Conservation (phyloP, 495 filamentous ascomycete species). For the Filosporella fistucella region DNA sequence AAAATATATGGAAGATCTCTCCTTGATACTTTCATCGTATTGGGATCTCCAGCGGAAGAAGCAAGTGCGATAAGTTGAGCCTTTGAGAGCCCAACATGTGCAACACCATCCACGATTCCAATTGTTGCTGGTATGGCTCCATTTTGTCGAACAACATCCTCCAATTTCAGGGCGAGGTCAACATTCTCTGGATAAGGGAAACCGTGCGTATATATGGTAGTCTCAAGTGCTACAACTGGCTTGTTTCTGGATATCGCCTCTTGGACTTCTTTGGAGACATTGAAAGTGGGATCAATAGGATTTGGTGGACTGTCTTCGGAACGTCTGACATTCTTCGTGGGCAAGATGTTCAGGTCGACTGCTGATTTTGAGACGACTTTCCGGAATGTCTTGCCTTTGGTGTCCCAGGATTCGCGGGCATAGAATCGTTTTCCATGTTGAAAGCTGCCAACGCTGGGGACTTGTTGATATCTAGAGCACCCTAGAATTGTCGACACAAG, state of each 20-base stretch:
- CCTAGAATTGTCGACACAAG: too few species aligned
- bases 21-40: constrained; percentile 75
- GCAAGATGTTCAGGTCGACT: too few species aligned
- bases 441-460: too few species aligned
- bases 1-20: constrained; percentile 78
- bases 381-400: too few species aligned
- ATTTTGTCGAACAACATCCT: constrained; percentile 69
- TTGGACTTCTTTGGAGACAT: constrained; percentile 76
- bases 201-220: constrained; percentile 73
- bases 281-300: constrained; percentile 16
- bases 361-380: too few species aligned
- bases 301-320: too few species aligned
- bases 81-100: constrained; percentile 67
- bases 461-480: too few species aligned
- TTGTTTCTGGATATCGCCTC: constrained; percentile 65
- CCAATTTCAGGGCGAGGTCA: constrained; percentile 62
- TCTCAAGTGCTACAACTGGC: constrained; percentile 88
- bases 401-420: too few species aligned
- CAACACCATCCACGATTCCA: constrained; percentile 76
- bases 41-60: constrained; percentile 54
- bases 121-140: constrained; percentile 92
- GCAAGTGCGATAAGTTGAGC: constrained; percentile 70
- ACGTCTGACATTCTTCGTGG: too few species aligned
- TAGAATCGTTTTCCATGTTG: too few species aligned
- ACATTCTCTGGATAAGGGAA: constrained; percentile 81